Conservation (phyloP, 163 green algal genomes). For the Scenedesmus sp. region DNA sequence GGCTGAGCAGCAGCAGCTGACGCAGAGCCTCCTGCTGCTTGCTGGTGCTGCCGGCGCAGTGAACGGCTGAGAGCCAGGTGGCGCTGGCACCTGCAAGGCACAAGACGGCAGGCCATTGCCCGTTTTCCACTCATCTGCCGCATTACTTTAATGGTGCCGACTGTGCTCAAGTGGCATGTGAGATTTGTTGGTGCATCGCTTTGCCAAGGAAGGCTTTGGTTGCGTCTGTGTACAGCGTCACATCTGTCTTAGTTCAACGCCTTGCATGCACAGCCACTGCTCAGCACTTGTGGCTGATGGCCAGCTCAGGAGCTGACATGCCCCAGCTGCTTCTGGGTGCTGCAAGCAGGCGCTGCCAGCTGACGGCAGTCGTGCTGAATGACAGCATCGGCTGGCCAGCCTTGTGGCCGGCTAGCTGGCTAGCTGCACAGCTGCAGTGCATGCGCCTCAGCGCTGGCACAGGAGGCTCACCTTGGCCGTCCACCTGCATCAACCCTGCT, state of each 20-base stretch:
- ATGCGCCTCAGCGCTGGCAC: neutral
- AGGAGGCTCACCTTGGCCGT: neutral
- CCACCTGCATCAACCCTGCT: neutral
- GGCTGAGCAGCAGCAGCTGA: neutral
- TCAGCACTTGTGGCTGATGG: no score
- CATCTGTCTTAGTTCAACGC: no score
- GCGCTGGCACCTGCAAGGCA: conserved; percentile 18
- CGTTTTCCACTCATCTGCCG: no score
- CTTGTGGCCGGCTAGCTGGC: no score
- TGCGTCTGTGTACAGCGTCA: no score
- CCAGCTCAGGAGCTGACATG: no score
- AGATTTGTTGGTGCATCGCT: neutral
- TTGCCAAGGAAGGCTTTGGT: no score
- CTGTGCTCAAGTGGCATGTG: no score
- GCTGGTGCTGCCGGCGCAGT: conserved; percentile 22
- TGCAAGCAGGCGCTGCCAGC: neutral
- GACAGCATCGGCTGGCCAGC: neutral
- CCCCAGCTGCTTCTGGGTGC: no score
- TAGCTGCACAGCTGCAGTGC: no score
- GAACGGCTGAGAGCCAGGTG: neutral
- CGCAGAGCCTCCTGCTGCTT: neutral
- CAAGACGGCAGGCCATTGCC: neutral
- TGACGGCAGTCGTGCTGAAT: neutral
- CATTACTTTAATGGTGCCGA: no score
- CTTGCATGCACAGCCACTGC: no score